These are phyloP conservation scores for Buxus sempervirens DNA, from an alignment of 164 flowering plant genomes.

Conservation along the genomic window DNA sequence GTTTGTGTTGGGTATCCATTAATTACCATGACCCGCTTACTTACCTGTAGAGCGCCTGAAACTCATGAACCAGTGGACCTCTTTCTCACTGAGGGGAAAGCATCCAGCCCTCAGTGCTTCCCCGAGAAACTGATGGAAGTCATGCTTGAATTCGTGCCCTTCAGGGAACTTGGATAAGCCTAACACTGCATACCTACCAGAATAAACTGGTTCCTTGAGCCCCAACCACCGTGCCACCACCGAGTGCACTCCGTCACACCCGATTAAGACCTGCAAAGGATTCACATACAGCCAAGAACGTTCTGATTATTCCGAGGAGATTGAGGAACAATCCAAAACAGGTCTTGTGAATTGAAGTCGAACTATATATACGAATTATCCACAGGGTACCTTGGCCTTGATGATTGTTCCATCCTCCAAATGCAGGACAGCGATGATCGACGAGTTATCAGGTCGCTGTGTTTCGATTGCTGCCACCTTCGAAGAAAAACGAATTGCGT, in stretches of 20 bases:
- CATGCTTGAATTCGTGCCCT: slow-evolving; percentile 41
- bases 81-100: slow-evolving; percentile 30
- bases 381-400: slow-evolving; percentile 3
- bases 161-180: slow-evolving; percentile 39
- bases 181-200: slow-evolving; percentile 42
- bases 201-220: slow-evolving; percentile 26
- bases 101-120: slow-evolving; percentile 32
- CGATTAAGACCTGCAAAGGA: slow-evolving; percentile 37
- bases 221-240: slow-evolving; percentile 49
- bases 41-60: no score
- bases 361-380: no score
- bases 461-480: not conserved
- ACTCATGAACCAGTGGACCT: slow-evolving; percentile 34
- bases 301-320: no score
- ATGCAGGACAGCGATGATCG: not conserved
- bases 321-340: no score
- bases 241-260: slow-evolving; percentile 64
- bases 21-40: no score
- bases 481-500: not conserved
- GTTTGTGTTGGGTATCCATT: no score
- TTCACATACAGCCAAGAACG: no score
- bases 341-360: no score
- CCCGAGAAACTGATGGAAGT: slow-evolving; percentile 28
- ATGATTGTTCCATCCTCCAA: slow-evolving; percentile 11
- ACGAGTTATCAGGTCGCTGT: not conserved